Evolutionary conservation across 2,329 filamentous ascomycete genomes (phyloP).

Genomic region (Thielaviopsis populi): DNA sequence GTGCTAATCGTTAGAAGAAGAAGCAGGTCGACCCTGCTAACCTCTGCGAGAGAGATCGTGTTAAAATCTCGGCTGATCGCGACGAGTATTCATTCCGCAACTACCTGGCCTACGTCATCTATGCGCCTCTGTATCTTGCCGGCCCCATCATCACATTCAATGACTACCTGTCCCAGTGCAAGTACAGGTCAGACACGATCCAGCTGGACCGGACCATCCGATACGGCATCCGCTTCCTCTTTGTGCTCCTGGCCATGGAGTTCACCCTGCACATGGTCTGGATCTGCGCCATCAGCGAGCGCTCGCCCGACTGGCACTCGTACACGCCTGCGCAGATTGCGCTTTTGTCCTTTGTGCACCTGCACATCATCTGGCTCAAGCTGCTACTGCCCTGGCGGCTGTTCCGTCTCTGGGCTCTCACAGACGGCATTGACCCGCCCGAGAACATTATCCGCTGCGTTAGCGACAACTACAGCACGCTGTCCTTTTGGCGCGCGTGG

Average conservation of each 20-base stretch:
- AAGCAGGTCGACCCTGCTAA: constrained; percentile 81
- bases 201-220: constrained; percentile 55
- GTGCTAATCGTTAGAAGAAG: constrained; percentile 72
- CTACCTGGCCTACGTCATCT: constrained; percentile 78
- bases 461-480: constrained; percentile 80
- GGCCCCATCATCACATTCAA: constrained; percentile 96
- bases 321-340: constrained; percentile 81
- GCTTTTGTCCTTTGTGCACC: constrained; percentile 87
- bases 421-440: constrained; percentile 84
- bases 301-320: constrained; percentile 59
- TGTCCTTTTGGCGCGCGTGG: constrained; percentile 93
- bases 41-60: constrained; percentile 77
- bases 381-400: constrained; percentile 94
- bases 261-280: constrained; percentile 84
- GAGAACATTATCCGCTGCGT: constrained; percentile 98
- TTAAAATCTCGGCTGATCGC: constrained; percentile 56
- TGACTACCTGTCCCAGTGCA: constrained; percentile 81
- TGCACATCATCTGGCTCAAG: constrained; percentile 96
- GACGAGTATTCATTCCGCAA: constrained; percentile 67
- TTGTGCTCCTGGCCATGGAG: constrained; percentile 79
- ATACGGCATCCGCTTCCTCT: constrained; percentile 68
- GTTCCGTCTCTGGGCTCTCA: constrained; percentile 87
- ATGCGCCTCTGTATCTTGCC: constrained; percentile 81
- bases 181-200: constrained; percentile 58
- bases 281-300: constrained; percentile 78